Evolutionary conservation across 345 rosid species (phyloP).

Genomic region (Eucalyptus victrix): DNA sequence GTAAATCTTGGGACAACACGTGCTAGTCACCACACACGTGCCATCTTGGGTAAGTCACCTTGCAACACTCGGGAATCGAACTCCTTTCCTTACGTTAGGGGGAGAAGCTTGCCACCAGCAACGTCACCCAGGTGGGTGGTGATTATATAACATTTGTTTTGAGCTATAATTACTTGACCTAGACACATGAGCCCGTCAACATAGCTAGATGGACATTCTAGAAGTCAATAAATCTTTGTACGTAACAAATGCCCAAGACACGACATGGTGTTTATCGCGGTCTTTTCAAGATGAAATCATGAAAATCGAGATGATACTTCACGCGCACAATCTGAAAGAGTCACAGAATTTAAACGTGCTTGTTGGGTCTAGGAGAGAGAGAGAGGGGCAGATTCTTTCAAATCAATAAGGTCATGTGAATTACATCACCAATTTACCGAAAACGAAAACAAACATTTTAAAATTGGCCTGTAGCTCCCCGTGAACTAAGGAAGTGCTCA

Average conservation of each 20-base stretch:
- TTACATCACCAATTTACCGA: neutral
- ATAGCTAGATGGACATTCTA: fast-evolving
- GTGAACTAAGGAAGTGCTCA: neutral
- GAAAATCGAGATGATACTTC: neutral
- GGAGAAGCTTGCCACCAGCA: too few relatives aligned
- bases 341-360: neutral
- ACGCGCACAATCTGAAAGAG: fast-evolving
- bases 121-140: too few relatives aligned
- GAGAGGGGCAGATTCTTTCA: neutral
- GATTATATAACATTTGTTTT: fast-evolving
- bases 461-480: neutral
- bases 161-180: neutral
- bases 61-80: too few relatives aligned
- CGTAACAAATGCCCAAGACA: neutral
- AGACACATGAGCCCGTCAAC: neutral
- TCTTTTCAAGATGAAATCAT: neutral
- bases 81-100: too few relatives aligned
- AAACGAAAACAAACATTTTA: too few relatives aligned
- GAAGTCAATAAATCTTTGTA: neutral
- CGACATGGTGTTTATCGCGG: fast-evolving
- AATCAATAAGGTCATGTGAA: neutral
- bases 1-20: too few relatives aligned
- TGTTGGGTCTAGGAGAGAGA: neutral
- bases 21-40: too few relatives aligned
- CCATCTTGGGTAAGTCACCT: too few relatives aligned